These are phyloP conservation scores for Rubroshorea leprosula DNA, from an alignment of 345 rosid genomes.

Conservation along the genomic window DNA sequence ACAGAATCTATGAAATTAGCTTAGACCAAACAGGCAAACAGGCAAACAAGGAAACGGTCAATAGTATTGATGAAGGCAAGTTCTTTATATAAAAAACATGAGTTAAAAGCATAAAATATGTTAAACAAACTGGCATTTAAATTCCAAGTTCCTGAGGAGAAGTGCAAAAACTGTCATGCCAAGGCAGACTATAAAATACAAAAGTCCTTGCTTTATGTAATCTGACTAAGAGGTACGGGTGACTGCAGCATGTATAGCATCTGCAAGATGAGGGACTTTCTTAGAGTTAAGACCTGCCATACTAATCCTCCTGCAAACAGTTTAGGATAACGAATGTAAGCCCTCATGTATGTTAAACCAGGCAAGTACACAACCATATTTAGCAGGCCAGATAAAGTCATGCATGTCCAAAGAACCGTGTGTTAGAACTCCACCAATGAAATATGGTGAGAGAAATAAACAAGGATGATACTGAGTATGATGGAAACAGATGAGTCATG, in stretches of 20 bases:
- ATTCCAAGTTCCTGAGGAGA: neutral
- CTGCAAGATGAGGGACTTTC: slow-evolving; percentile 61
- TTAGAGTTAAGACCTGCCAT: slow-evolving; percentile 65
- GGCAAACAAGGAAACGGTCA: too few species aligned
- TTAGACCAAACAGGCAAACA: neutral
- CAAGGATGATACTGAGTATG: neutral
- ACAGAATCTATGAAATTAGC: too few species aligned
- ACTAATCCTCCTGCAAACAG: slow-evolving; percentile 68
- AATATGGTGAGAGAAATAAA: too few species aligned
- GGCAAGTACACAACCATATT: neutral
- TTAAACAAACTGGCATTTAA: neutral
- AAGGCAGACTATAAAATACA: neutral
- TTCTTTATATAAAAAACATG: too few species aligned
- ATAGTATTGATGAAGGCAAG: too few species aligned
- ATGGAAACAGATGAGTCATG: neutral
- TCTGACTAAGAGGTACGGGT: slow-evolving; percentile 25
- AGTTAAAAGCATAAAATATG: neutral
- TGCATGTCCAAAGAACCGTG: too few species aligned
- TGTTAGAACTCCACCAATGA: too few species aligned
- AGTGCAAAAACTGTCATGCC: neutral
- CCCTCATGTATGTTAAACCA: too few species aligned
- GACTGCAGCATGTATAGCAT: slow-evolving; percentile 70
- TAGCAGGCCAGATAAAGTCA: neutral
- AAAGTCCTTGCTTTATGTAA: neutral
- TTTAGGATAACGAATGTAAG: neutral